These are phyloP conservation scores for Cutaneotrichosporon curvatum DNA, from an alignment of 1,284 basidiomycete genomes.

Conservation along the genomic window DNA sequence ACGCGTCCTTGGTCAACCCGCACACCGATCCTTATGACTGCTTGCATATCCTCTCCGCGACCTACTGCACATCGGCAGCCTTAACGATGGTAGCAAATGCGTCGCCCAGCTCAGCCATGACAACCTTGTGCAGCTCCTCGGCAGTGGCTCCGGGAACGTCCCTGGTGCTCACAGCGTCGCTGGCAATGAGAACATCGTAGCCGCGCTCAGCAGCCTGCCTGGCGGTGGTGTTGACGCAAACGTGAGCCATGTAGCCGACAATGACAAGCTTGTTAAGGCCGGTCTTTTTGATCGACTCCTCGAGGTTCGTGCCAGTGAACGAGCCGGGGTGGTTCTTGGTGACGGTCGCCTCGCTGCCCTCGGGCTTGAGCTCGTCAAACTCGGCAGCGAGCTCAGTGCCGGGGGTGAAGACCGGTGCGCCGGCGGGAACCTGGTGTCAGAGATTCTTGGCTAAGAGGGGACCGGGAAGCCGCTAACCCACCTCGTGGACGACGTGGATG, in stretches of 20 bases:
- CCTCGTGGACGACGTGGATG: conserved; percentile 23
- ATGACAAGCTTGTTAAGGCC: conserved; percentile 21
- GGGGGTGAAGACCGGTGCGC: conserved; percentile 26
- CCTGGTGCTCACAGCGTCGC: conserved; percentile 25
- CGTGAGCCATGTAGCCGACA: conserved; percentile 28
- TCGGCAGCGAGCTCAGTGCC: conserved; percentile 22
- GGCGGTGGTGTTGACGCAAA: conserved; percentile 25
- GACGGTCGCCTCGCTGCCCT: conserved; percentile 17
- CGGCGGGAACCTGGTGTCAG: conserved; percentile 14
- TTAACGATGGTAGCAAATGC: conserved; percentile 16
- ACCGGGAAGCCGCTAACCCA: neutral
- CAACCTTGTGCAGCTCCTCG: conserved; percentile 12
- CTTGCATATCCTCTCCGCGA: too few species aligned
- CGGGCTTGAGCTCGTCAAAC: conserved; percentile 20
- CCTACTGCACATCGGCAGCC: conserved; percentile 11
- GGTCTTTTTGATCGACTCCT: conserved; percentile 15
- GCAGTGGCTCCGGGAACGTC: conserved; percentile 25
- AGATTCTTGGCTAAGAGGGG: neutral
- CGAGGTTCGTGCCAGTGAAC: conserved; percentile 24
- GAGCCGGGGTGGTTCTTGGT: conserved; percentile 21
- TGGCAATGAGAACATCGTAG: conserved; percentile 20
- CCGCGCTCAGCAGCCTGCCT: conserved; percentile 24
- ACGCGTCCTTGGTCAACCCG: too few species aligned
- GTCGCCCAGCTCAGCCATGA: conserved; percentile 14
- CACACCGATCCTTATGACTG: too few species aligned